Evolutionary conservation across 805 yeast species (phyloP), one percentile per base, ranked within the genome.

Genomic region (Wickerhamiella dianesei): DNA sequence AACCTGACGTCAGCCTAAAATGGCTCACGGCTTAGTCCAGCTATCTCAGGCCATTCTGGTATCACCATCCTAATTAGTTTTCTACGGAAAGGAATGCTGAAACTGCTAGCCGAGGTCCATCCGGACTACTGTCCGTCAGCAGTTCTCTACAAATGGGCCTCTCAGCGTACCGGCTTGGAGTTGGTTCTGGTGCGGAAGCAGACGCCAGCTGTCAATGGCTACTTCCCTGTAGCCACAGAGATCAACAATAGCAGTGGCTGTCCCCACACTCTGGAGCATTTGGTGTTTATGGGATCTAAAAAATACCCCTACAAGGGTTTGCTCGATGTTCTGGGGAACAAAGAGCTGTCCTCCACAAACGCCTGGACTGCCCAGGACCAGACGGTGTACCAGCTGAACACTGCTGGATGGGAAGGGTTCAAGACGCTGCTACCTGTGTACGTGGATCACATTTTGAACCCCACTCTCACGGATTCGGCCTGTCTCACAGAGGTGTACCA

Each of bases 341-440:
- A 83, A 48, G 79, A 86, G 51, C 82, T 80, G 64, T 82, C 95
- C 1, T 72, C 77, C 3, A 92, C 97, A 0, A 92, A 92, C 59
- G 98, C 98, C 0, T 88, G 96, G 96, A 92, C 98, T 0, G 86
- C 82, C 0, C 85, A 92, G 3, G 97, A 92, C 64, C 94, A 85
- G 60, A 92, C 98, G 0, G 96, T 87, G 1, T 92, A 92, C 57
- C 86, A 96, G 2, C 69, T 92, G 47, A 74, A 82, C 6, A 79
- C 94, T 36, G 97, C 97, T 1, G 97, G 97, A 8, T 88, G 96
- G 95, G 85, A 84, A 48, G 97, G 96, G 1, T 92, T 92, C 65
- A 76, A 75, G 43, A 73, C 79, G 50, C 66, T 92, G 22, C 71
- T 92, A 25, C 97, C 98, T 0, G 80, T 87, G 2, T 92, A 89